Percentiles rank a stretch among this genome's conserved stretches.
Conservation (phyloP, 1,284 basidiomycete genomes). For the Wallemia mellicola region DNA sequence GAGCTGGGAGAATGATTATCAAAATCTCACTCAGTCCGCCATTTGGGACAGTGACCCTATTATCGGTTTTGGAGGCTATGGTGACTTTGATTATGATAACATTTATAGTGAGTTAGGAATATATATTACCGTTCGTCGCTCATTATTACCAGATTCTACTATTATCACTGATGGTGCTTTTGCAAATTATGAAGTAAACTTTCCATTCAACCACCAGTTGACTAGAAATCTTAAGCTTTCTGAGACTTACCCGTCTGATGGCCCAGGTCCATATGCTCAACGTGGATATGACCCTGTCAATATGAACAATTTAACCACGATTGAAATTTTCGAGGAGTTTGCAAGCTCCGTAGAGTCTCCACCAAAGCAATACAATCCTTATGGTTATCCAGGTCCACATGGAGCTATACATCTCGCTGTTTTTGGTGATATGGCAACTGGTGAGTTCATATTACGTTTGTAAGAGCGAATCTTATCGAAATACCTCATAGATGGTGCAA, state of each 20-base stretch:
- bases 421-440: neutral
- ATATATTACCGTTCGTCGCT: neutral
- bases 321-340: neutral
- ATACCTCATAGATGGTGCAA: neutral
- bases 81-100: neutral
- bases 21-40: neutral
- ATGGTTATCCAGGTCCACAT: neutral
- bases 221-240: neutral
- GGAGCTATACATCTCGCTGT: neutral
- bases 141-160: neutral
- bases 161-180: neutral
- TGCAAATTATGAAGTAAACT: neutral
- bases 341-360: neutral
- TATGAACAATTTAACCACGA: neutral
- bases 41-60: neutral
- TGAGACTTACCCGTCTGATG: neutral
- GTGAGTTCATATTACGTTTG: too few relatives aligned
- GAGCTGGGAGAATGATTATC: neutral
- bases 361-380: neutral
- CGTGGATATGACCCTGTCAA: neutral
- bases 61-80: neutral
- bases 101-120: neutral
- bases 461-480: too few relatives aligned
- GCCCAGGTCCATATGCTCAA: neutral
- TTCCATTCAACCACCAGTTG: neutral